Base-by-base conservation (phyloP, 768 basidiomycete genomes). In the Tubosaeta sp. region DNA sequence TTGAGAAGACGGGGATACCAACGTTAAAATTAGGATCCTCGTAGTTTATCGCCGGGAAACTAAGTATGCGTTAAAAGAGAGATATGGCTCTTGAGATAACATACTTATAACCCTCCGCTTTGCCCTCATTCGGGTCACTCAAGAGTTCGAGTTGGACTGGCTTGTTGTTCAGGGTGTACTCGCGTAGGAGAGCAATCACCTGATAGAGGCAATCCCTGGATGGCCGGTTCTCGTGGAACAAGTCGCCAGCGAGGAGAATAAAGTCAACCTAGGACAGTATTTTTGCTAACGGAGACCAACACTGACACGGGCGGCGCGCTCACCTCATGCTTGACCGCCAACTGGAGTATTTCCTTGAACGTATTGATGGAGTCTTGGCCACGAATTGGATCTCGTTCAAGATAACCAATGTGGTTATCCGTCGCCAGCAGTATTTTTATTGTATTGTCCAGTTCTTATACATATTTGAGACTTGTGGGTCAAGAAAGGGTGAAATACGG, bases 211-310 rank as follows among this genome's bases (percentile, higher is more conserved):
- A 88, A 46, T 92, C 90, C 56, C 95, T 74, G 25, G 90, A 90
- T 0, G 96, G 96, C 54, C 93, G 83, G 69, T 98, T 99, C 63
- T 99, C 96, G 67, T 99, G 96, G 64, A 99, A 99, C 4, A 99
- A 74, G 66, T 99, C 96, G 8, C 96, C 96, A 13, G 87, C 95
- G 7, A 98, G 82, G 9, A 99, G 81, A 39, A 99, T 79, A 65
- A 98, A 91, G 71, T 99, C 96, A 48, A 97, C 95, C 92, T 95
- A 53, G 24, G 19, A 27, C 8, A 3, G 8, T 3, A 8, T 25
- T 34, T 18, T 21, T 38, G 2, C 25, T 2, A 16, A 34, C 19
- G 21, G 11, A 14, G 9, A 34, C 14, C 8, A 7, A 16, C 3
- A 9, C 7, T 42, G 16, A 27, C 9, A 53, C 25, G 42, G 16